phyloP scores from a whole-genome alignment of 2,329 filamentous ascomycete genomes.

The Cladophialophora chaetospira region DNA sequence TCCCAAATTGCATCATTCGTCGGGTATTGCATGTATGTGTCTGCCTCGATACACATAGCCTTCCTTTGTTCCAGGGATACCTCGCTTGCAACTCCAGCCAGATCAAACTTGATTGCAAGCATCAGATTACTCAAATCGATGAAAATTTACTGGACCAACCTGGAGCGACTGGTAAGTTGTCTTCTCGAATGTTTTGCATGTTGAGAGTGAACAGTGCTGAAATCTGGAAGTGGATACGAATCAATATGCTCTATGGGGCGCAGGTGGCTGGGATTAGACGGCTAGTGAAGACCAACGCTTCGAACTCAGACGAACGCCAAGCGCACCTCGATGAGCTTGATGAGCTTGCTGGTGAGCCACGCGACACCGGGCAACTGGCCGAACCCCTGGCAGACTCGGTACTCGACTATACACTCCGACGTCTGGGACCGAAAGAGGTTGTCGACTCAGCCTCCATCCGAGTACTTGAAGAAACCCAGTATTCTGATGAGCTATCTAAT shows the following conservation, averaged over 20 bases:
- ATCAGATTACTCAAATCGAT: slow-evolving; percentile 14
- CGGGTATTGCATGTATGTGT: slow-evolving; percentile 21
- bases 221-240: slow-evolving; percentile 8
- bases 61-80: slow-evolving; percentile 14
- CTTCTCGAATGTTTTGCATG: too few species aligned
- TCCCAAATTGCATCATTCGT: slow-evolving; percentile 16
- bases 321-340: slow-evolving; percentile 10
- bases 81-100: slow-evolving; percentile 2
- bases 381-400: slow-evolving; percentile 16
- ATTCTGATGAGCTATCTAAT: slow-evolving; percentile 8
- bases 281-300: too few species aligned
- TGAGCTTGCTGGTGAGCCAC: slow-evolving; percentile 5
- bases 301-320: background rate
- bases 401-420: slow-evolving; percentile 7
- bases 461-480: background rate
- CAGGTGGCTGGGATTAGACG: slow-evolving; percentile 15
- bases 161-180: slow-evolving; percentile 18
- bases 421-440: background rate
- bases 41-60: slow-evolving; percentile 15
- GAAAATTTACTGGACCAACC: slow-evolving; percentile 19
- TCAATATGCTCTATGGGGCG: slow-evolving; percentile 16
- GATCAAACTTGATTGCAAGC: slow-evolving; percentile 13
- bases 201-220: background rate
- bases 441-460: background rate
- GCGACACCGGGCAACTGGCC: slow-evolving; percentile 7